These are phyloP conservation scores for Annulohypoxylon moriforme DNA, from an alignment of 495 filamentous ascomycete genomes.

Conservation along the genomic window DNA sequence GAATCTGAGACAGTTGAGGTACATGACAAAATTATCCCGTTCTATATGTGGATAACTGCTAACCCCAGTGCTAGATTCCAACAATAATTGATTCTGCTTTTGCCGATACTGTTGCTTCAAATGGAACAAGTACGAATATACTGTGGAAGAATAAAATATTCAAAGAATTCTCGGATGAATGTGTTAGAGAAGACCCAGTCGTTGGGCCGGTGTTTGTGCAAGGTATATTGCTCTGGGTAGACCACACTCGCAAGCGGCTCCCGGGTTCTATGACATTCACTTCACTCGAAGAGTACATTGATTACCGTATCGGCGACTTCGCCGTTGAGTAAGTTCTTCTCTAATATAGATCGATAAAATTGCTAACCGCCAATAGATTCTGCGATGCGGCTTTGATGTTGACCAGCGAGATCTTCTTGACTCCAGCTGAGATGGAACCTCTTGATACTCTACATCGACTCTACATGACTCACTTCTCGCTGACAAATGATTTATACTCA, in stretches of 20 bases:
- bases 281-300: constrained; percentile 4
- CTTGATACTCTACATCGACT: not conserved
- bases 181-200: constrained; percentile 3
- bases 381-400: constrained; percentile 19
- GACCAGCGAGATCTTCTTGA: constrained; percentile 9
- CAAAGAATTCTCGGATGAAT: constrained; percentile 8
- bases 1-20: constrained; percentile 18
- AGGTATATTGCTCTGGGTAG: constrained; percentile 13
- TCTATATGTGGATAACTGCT: not conserved
- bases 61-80: not conserved
- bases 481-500: constrained; percentile 15
- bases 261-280: constrained; percentile 11
- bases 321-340: constrained; percentile 1
- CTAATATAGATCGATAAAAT: not conserved
- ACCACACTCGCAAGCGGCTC: constrained; percentile 15
- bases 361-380: constrained; percentile 14
- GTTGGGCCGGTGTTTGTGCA: constrained; percentile 5
- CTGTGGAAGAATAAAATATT: constrained; percentile 16
- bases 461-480: constrained; percentile 7
- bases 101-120: not conserved
- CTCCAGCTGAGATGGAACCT: constrained; percentile 1
- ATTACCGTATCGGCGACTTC: constrained; percentile 20
- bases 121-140: not conserved
- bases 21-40: not conserved
- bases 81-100: constrained; percentile 5